Evolutionary conservation across 2,329 filamentous ascomycete species (phyloP).

Genomic region (Xylaria sp.): DNA sequence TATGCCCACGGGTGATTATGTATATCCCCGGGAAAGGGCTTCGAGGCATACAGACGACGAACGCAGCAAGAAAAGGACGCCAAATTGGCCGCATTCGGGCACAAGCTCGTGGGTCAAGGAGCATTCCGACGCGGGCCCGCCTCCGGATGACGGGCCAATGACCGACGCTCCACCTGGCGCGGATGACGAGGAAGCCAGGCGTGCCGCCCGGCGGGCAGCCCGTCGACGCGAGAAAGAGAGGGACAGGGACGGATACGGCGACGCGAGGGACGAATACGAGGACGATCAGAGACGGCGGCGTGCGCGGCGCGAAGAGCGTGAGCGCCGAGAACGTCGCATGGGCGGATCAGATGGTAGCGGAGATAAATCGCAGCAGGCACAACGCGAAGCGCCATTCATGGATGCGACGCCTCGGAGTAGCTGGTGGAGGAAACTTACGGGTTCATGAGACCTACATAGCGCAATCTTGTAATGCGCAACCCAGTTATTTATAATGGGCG

Average conservation of each 20-base stretch:
- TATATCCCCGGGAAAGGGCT: conserved; percentile 56
- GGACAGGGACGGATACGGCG: conserved; percentile 15
- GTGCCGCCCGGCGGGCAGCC: conserved; percentile 61
- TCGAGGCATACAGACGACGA: conserved; percentile 52
- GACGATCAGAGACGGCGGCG: conserved; percentile 59
- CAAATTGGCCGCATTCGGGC: conserved; percentile 70
- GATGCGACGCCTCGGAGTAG: conserved; percentile 64
- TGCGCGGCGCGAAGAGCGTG: conserved; percentile 58
- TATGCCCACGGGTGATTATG: conserved; percentile 57
- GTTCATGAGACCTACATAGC: conserved; percentile 39
- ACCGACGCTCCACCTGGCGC: conserved; percentile 53
- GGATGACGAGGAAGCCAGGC: conserved; percentile 62
- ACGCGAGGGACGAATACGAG: conserved; percentile 55
- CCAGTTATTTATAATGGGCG: conserved; percentile 2
- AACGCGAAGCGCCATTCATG: conserved; percentile 56
- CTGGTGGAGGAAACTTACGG: conserved; percentile 70
- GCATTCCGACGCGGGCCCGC: conserved; percentile 70
- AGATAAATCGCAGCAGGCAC: conserved; percentile 54
- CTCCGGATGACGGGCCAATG: conserved; percentile 58
- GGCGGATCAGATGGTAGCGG: conserved; percentile 50
- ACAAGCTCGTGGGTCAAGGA: conserved; percentile 76
- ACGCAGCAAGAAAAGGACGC: conserved; percentile 43
- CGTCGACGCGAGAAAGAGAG: conserved; percentile 52
- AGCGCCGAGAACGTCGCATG: conserved; percentile 51
- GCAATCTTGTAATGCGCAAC: neutral